These are phyloP conservation scores for Yamadazyma taylorii DNA, from an alignment of 1,139 yeast genomes.

Conservation along the genomic window DNA sequence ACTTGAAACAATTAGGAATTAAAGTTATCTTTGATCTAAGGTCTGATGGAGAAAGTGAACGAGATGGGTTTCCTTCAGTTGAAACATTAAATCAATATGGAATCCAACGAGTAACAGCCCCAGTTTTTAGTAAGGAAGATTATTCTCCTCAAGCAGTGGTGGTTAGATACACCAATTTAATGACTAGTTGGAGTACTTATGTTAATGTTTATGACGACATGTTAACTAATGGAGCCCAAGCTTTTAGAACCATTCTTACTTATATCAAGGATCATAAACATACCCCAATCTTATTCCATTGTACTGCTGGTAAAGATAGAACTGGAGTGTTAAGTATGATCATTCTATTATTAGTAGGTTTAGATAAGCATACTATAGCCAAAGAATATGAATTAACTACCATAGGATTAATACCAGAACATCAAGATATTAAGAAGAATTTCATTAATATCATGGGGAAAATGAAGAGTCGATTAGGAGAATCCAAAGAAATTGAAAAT, in stretches of 20 bases:
- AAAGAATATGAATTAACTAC: slow-evolving; percentile 76
- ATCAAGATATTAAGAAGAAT: slow-evolving; percentile 34
- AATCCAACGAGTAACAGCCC: slow-evolving; percentile 54
- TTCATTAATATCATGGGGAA: slow-evolving; percentile 32
- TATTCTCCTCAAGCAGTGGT: slow-evolving; percentile 70
- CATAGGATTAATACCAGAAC: slow-evolving; percentile 58
- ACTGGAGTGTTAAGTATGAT: slow-evolving; percentile 78
- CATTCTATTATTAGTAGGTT: slow-evolving; percentile 60
- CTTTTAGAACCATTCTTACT: slow-evolving; percentile 50
- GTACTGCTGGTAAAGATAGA: slow-evolving; percentile 87
- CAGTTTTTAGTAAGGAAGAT: slow-evolving; percentile 58
- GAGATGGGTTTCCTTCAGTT: slow-evolving; percentile 46
- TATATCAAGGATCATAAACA: slow-evolving; percentile 50
- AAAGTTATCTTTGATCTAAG: slow-evolving; percentile 68
- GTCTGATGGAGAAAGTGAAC: slow-evolving; percentile 56
- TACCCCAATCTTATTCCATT: slow-evolving; percentile 61
- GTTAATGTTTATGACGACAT: slow-evolving; percentile 64
- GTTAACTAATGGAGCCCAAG: slow-evolving; percentile 45
- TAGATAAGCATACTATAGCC: slow-evolving; percentile 63
- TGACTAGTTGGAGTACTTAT: slow-evolving; percentile 65
- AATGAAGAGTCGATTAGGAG: slow-evolving; percentile 27
- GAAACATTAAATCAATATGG: slow-evolving; percentile 35
- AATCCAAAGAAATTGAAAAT: slow-evolving; percentile 27
- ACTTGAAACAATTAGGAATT: slow-evolving; percentile 48
- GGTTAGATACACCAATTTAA: slow-evolving; percentile 52